Conservation (phyloP, 2,329 filamentous ascomycete genomes). For the Trichoderma sp. region DNA sequence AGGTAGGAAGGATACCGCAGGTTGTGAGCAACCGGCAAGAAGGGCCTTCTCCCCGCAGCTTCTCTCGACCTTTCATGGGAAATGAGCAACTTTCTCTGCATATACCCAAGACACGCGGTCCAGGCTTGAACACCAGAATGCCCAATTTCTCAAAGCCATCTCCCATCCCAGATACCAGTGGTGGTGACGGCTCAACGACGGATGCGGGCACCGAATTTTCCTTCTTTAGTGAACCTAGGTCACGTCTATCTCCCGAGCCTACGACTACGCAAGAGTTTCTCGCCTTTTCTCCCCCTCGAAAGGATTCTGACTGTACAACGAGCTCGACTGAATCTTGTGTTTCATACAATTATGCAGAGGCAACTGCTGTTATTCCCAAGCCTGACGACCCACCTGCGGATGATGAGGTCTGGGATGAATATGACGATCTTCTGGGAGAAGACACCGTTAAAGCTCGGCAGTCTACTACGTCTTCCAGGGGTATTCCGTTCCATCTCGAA, state of each 20-base stretch:
- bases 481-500: constrained; percentile 58
- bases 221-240: constrained; percentile 34
- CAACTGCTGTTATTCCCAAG: constrained; percentile 66
- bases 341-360: constrained; percentile 56
- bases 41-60: constrained; percentile 72
- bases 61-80: constrained; percentile 76
- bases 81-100: constrained; percentile 44
- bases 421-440: constrained; percentile 82
- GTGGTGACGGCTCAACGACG: constrained; percentile 38
- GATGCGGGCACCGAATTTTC: constrained; percentile 36
- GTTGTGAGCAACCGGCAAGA: constrained; percentile 71
- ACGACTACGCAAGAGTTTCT: constrained; percentile 64
- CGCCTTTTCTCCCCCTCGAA: constrained; percentile 68
- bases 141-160: constrained; percentile 46
- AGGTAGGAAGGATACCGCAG: constrained; percentile 83
- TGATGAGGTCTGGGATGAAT: constrained; percentile 94
- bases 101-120: constrained; percentile 32
- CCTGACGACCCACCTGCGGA: constrained; percentile 65
- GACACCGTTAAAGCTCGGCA: constrained; percentile 47
- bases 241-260: constrained; percentile 35
- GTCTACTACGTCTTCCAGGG: constrained; percentile 58
- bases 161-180: constrained; percentile 39
- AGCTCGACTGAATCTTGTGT: constrained; percentile 67
- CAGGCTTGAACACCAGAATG: constrained; percentile 50
- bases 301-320: constrained; percentile 65